Base-by-base conservation (phyloP, 2,329 filamentous ascomycete species). In the Penicillium vulpinum region DNA sequence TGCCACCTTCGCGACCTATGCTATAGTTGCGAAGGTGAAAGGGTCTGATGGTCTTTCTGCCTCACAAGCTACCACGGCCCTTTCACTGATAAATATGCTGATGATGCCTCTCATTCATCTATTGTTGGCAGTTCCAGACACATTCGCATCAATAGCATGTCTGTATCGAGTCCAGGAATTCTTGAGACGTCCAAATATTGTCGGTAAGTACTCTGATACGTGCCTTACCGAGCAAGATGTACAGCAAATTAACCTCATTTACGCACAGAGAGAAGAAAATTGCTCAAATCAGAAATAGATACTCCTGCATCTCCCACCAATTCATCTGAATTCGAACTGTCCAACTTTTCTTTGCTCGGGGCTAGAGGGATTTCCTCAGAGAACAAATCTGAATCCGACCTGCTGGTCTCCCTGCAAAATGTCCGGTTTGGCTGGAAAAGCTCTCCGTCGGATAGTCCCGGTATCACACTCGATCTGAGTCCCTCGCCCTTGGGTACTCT, bases 81-180 rank as follows among this genome's bases (percentile, higher is more conserved):
- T 77, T 6, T 75, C 75, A 1, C 66, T 78, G 1, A 73, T 77
- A 33, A 70, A 66, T 1, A 59, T 78, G 8, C 61, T 77, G 21
- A 68, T 73, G 3, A 73, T 72, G 18, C 75, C 75, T 2, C 68
- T 77, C 0, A 67, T 64, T 1, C 69, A 69, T 10, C 67, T 76
- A 9, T 70, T 77, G 33, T 67, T 73, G 61, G 70, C 73, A 6
- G 65, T 77, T 26, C 67, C 70, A 3, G 61, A 69, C 5, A 70
- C 76, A 39, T 73, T 72, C 63, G 72, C 73, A 15, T 71, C 73
- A 10, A 60, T 77, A 4, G 75, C 73, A 4, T 75, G 73, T 13
- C 74, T 76, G 40, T 65, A 70, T 43, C 65, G 73, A 18, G 74
- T 78, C 36, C 57, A 63, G n/a, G 51, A 57, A 8, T 63, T 62